Evolutionary conservation across 305 asterid genomes (phyloP).

Genomic region (Fraxinus nigra): DNA sequence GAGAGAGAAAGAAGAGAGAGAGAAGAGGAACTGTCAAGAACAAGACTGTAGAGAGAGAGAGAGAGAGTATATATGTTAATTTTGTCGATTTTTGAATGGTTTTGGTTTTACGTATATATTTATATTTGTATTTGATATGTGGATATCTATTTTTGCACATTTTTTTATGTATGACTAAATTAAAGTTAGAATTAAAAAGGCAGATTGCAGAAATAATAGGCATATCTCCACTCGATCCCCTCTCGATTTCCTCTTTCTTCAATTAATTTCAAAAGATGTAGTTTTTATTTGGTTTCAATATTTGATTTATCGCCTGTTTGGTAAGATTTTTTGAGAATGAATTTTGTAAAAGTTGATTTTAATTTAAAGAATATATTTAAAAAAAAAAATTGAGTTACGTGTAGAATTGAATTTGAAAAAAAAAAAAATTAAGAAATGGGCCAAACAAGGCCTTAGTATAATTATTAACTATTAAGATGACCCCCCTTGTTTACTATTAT

Average conservation of each 20-base stretch:
- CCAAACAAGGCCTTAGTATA: neutral
- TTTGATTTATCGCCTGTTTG: neutral
- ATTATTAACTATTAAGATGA: neutral
- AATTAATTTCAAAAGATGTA: conserved; percentile 24
- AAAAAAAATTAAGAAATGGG: neutral
- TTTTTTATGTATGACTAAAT: neutral
- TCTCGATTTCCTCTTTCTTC: conserved; percentile 24
- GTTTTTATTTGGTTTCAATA: neutral
- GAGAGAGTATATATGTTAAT: neutral
- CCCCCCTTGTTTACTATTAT: neutral
- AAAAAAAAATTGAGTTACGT: no score
- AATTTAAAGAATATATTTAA: no score
- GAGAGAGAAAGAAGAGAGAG: neutral
- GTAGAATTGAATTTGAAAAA: no score
- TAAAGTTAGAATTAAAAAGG: neutral
- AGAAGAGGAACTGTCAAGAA: neutral
- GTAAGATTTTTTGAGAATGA: neutral
- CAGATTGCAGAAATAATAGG: neutral
- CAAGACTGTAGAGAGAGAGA: neutral
- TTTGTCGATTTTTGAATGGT: neutral
- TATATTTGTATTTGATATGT: neutral
- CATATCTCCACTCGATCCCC: conserved; percentile 34
- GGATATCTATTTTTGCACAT: neutral
- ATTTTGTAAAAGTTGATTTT: no score
- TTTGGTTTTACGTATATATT: neutral